phyloP scores from a whole-genome alignment of 306 rosid genomes.

The Chamaecrista fasciculata region DNA sequence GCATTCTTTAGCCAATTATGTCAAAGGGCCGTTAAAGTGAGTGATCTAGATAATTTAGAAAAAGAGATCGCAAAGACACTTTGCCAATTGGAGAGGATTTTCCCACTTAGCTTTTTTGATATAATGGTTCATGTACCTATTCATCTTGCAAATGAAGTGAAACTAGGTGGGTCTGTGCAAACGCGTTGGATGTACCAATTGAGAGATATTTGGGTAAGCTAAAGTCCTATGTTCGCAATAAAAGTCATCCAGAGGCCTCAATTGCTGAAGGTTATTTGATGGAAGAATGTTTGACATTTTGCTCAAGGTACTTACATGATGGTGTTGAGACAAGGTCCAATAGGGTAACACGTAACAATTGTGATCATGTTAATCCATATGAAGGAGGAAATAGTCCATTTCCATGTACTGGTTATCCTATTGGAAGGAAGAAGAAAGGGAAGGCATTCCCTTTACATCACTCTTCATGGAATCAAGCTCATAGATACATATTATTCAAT shows the following conservation, averaged over 20 bases:
- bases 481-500: neutral
- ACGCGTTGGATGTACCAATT: neutral
- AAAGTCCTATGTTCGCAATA: neutral
- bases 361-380: neutral
- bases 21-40: neutral
- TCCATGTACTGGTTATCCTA: neutral
- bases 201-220: neutral
- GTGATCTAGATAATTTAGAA: neutral
- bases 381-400: neutral
- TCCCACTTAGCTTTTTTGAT: neutral
- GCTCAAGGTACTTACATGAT: neutral
- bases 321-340: neutral
- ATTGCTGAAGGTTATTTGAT: neutral
- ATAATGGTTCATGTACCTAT: neutral
- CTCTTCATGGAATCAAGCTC: neutral
- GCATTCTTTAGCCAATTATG: neutral
- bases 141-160: neutral
- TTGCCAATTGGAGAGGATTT: neutral
- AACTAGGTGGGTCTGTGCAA: neutral
- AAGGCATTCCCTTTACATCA: neutral
- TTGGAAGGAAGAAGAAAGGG: neutral
- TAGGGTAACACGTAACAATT: neutral
- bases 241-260: neutral
- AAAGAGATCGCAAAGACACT: neutral
- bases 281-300: neutral